Evolutionary conservation across 257 asterid genomes (phyloP).

Genomic region (Solanum lignicaule): DNA sequence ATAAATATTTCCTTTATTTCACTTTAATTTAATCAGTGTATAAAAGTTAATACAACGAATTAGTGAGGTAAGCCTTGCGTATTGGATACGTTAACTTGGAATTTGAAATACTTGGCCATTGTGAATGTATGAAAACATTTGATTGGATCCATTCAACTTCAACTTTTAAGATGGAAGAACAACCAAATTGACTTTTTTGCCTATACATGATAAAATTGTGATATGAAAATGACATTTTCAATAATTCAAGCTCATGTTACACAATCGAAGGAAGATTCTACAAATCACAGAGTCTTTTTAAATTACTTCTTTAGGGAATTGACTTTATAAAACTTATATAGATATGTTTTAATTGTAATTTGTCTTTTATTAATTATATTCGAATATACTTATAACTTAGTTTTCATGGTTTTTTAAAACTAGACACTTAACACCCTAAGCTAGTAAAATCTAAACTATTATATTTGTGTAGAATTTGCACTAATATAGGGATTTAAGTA

Average conservation of each 20-base stretch:
- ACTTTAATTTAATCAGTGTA: neutral
- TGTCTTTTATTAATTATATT: neutral
- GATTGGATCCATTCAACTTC: neutral
- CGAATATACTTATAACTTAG: no score
- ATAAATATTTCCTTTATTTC: no score
- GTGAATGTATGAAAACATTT: neutral
- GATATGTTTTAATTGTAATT: neutral
- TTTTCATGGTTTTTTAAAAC: neutral
- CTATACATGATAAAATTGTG: neutral
- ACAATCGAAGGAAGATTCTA: neutral
- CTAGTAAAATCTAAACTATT: neutral
- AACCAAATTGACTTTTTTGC: neutral
- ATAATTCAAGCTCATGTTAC: neutral
- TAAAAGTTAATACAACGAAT: neutral
- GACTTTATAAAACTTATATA: neutral
- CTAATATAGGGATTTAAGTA: neutral
- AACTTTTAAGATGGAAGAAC: neutral
- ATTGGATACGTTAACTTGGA: neutral
- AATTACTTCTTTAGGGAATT: neutral
- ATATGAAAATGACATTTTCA: neutral
- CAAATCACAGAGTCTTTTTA: neutral
- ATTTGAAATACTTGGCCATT: no score
- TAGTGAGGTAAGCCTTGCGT: neutral
- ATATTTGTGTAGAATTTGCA: neutral
- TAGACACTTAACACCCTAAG: neutral